Conservation (phyloP, 1,284 basidiomycete genomes). For the Cutaneotrichosporon mucoides region DNA sequence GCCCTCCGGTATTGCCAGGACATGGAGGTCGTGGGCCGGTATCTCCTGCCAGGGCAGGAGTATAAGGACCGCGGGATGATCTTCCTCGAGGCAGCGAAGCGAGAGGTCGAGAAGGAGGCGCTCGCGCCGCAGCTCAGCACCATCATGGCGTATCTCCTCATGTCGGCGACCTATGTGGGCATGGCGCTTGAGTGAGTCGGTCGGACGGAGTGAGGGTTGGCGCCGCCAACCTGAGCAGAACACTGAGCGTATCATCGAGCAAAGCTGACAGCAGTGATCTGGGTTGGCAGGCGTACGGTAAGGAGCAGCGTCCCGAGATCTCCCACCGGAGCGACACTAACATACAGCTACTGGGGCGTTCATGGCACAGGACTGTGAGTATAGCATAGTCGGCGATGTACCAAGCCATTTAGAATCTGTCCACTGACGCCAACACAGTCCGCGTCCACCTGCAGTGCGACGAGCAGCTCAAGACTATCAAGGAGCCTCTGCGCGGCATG, state of each 20-base stretch:
- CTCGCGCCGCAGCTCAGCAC: background rate
- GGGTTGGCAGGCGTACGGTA: background rate
- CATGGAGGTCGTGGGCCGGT: background rate
- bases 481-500: background rate
- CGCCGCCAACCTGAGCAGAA: too few relatives aligned
- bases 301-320: background rate
- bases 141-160: background rate
- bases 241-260: too few relatives aligned
- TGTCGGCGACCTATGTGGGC: background rate
- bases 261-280: background rate
- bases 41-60: background rate
- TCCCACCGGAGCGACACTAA: too few relatives aligned
- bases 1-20: background rate
- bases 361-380: too few relatives aligned
- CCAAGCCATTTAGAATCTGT: too few relatives aligned
- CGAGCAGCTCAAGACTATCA: background rate
- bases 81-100: background rate
- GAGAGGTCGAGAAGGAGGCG: background rate
- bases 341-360: too few relatives aligned
- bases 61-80: background rate
- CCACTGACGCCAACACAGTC: background rate
- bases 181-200: background rate
- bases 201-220: too few relatives aligned
- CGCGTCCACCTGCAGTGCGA: slow-evolving; percentile 2
- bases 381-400: too few relatives aligned